These are phyloP conservation scores for Colletotrichum scovillei DNA, from an alignment of 2,329 filamentous ascomycete species.

Conservation along the genomic window DNA sequence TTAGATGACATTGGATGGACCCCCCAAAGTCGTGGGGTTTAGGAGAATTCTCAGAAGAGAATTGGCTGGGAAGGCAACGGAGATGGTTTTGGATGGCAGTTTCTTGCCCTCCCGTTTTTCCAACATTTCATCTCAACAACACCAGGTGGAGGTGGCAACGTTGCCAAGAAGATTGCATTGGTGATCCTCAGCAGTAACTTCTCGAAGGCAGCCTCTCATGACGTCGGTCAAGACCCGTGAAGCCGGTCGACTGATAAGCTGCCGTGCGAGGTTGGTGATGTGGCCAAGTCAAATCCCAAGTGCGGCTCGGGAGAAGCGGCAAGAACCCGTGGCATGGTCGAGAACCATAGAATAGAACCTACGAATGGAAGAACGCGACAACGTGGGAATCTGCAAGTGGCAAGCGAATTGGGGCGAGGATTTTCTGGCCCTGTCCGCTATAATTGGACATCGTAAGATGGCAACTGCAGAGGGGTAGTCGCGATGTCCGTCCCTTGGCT, in stretches of 20 bases:
- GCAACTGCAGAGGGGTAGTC: background rate
- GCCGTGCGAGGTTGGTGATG: too few species aligned
- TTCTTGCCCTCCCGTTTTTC: background rate
- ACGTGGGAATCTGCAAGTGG: background rate
- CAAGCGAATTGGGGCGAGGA: conserved; percentile 8
- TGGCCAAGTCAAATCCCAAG: background rate
- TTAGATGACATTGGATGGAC: conserved; percentile 31
- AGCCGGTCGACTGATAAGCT: background rate
- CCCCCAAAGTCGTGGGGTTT: background rate
- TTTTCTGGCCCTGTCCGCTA: conserved; percentile 24
- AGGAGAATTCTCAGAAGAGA: conserved; percentile 5
- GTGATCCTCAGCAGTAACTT: background rate
- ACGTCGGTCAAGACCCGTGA: background rate
- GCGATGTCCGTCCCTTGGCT: background rate
- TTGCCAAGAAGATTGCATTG: conserved; percentile 5
- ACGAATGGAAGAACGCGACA: background rate
- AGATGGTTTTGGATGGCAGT: conserved; percentile 16
- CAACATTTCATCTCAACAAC: background rate
- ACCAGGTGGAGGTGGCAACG: conserved; percentile 7
- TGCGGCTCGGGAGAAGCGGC: conserved; percentile 6
- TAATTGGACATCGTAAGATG: conserved; percentile 28
- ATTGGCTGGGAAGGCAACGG: background rate
- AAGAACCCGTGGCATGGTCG: background rate
- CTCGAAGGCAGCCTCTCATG: background rate
- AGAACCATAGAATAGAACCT: background rate